Percentiles rank a stretch among this genome's conserved stretches.
These are phyloP conservation scores for Huntiella abstrusa DNA, from an alignment of 2,329 filamentous ascomycete species.

Conservation along the genomic window DNA sequence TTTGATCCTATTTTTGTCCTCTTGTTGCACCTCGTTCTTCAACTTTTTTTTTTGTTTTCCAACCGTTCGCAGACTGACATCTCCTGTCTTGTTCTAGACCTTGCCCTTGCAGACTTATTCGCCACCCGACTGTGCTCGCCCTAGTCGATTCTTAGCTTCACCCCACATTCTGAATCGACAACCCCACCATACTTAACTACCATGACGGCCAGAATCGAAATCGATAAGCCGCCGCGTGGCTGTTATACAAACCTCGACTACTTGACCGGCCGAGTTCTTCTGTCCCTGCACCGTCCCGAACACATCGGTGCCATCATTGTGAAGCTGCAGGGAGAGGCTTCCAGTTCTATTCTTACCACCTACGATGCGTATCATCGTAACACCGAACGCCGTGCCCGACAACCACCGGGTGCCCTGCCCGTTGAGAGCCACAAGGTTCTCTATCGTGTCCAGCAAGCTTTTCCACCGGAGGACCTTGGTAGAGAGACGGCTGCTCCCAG, in stretches of 20 bases:
- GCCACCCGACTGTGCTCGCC: too few relatives aligned
- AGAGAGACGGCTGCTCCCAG: conserved; percentile 24
- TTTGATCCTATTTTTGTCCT: too few relatives aligned
- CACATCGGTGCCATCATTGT: conserved; percentile 55
- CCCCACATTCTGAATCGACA: neutral
- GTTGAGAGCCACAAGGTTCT: conserved; percentile 51
- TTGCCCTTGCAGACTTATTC: too few relatives aligned
- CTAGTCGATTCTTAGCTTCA: too few relatives aligned
- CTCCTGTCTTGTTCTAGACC: too few relatives aligned
- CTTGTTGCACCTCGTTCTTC: too few relatives aligned
- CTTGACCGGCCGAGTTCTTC: conserved; percentile 42
- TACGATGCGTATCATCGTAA: conserved; percentile 14
- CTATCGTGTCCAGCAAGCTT: conserved; percentile 56
- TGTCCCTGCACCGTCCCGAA: conserved; percentile 45
- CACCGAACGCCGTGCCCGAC: conserved; percentile 8
- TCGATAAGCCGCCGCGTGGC: conserved; percentile 49
- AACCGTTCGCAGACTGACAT: too few relatives aligned
- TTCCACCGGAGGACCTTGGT: conserved; percentile 36
- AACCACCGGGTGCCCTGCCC: conserved; percentile 18
- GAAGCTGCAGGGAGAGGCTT: conserved; percentile 66
- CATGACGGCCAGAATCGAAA: conserved; percentile 49
- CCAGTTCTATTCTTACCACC: conserved; percentile 41
- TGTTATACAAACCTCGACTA: conserved; percentile 59
- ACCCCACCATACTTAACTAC: neutral
- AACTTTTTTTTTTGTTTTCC: too few relatives aligned